Conservation (phyloP, 2,329 filamentous ascomycete genomes). For the Trichoderma citrinoviride region DNA sequence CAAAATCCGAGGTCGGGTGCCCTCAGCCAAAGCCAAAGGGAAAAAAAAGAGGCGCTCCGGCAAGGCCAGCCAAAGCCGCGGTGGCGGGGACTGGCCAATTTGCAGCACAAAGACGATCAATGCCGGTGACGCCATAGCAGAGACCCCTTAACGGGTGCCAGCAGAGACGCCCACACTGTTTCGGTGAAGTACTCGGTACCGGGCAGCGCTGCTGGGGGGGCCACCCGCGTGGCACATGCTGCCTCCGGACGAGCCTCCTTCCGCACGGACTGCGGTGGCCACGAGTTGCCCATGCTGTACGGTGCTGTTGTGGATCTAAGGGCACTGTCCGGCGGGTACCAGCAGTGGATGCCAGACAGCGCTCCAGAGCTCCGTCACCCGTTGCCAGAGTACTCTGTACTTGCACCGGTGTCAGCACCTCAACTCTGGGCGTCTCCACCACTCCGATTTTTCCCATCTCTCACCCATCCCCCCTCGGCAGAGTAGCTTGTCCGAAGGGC, state of each 20-base stretch:
- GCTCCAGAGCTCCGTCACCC: not conserved
- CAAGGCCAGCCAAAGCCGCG: slow-evolving; percentile 18
- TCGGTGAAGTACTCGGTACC: not conserved
- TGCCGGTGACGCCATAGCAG: slow-evolving; percentile 34
- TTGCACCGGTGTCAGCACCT: not conserved
- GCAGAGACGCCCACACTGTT: not conserved
- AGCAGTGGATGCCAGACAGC: not conserved
- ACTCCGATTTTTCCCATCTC: not conserved
- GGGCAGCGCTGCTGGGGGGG: not conserved
- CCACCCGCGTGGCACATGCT: not conserved
- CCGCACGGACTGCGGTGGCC: not conserved
- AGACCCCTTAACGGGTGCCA: slow-evolving; percentile 18
- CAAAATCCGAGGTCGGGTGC: slow-evolving; percentile 14
- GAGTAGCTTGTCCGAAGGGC: not conserved
- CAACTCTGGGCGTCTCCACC: not conserved
- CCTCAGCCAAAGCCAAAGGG: too few relatives aligned
- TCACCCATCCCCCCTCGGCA: not conserved
- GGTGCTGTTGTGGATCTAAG: too few relatives aligned
- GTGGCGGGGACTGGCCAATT: slow-evolving; percentile 29
- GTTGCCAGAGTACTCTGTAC: not conserved
- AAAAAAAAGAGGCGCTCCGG: not conserved
- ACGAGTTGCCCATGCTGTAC: not conserved
- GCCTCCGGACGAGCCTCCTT: not conserved
- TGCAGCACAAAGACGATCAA: slow-evolving; percentile 27
- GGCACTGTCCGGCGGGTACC: not conserved